These are phyloP conservation scores for Pythium rhizo-oryzae DNA, from an alignment of 352 stramenopile genomes.

Conservation along the genomic window DNA sequence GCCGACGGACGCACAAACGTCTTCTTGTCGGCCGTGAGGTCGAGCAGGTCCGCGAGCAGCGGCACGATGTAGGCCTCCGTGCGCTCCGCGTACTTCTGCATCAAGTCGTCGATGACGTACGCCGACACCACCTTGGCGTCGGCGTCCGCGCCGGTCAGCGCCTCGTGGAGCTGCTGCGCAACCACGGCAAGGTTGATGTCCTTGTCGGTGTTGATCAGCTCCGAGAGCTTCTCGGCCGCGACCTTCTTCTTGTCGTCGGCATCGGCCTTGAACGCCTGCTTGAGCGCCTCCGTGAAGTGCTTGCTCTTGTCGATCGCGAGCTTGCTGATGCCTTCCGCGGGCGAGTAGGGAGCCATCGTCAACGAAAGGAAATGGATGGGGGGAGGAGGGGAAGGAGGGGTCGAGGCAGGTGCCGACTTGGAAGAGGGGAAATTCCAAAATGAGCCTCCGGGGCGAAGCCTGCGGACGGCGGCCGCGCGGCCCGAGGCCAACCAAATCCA, in stretches of 20 bases:
- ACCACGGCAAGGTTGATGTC: constrained; percentile 76
- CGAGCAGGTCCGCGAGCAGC: constrained; percentile 69
- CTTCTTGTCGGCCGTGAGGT: constrained; percentile 89
- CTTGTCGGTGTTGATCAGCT: constrained; percentile 75
- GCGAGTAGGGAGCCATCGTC: constrained; percentile 82
- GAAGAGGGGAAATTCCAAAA: constrained; percentile 84
- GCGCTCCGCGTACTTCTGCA: constrained; percentile 86
- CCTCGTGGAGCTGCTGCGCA: constrained; percentile 64
- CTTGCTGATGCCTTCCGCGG: constrained; percentile 81
- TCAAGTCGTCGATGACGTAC: constrained; percentile 82
- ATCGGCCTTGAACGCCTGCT: constrained; percentile 67
- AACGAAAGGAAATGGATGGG: constrained; percentile 27
- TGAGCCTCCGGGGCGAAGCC: constrained; percentile 31
- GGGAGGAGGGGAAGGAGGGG: constrained; percentile 20
- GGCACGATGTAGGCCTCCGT: constrained; percentile 78
- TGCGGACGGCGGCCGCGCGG: not conserved
- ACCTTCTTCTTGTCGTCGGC: constrained; percentile 77
- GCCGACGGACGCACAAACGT: constrained; percentile 58
- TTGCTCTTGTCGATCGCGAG: constrained; percentile 90
- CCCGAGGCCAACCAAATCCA: constrained; percentile 15
- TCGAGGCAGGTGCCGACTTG: constrained; percentile 24
- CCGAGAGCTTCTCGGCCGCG: constrained; percentile 84
- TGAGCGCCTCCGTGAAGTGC: constrained; percentile 86
- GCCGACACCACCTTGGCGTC: constrained; percentile 72
- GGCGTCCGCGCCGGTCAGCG: constrained; percentile 53